Conservation (phyloP, 805 yeast genomes). For the Wickerhamiella bombiphila region DNA sequence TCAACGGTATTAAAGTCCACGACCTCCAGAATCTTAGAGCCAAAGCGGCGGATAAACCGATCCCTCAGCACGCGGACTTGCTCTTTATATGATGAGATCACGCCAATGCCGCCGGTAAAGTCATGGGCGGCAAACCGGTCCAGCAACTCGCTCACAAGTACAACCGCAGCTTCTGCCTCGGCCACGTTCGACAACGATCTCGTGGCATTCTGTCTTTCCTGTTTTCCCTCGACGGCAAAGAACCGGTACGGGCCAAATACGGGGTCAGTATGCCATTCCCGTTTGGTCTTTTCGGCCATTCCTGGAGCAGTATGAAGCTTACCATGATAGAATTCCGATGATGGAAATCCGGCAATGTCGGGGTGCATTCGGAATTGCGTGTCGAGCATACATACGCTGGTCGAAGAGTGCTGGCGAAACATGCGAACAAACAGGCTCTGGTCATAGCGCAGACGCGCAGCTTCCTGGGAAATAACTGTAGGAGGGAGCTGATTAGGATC, state of each 20-base stretch:
- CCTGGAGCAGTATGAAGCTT: constrained; percentile 61
- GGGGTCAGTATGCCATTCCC: constrained; percentile 57
- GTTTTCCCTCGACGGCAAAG: constrained; percentile 52
- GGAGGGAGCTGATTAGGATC: constrained; percentile 98
- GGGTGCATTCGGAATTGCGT: constrained; percentile 99
- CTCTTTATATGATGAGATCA: constrained; percentile 89
- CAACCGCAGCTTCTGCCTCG: constrained; percentile 65
- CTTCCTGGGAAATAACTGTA: constrained; percentile 80
- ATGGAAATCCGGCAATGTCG: constrained; percentile 72
- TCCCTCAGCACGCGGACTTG: constrained; percentile 51
- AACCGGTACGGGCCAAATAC: constrained; percentile 65
- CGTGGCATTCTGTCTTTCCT: constrained; percentile 35
- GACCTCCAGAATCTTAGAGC: constrained; percentile 43
- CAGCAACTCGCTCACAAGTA: constrained; percentile 44
- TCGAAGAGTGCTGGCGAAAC: constrained; percentile 45
- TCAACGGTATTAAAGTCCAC: constrained; percentile 91
- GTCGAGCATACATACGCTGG: constrained; percentile 50
- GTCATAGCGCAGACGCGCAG: constrained; percentile 66
- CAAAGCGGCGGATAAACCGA: constrained; percentile 45
- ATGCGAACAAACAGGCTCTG: constrained; percentile 89
- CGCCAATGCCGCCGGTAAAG: constrained; percentile 65
- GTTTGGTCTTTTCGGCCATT: constrained; percentile 42
- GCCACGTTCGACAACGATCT: constrained; percentile 54
- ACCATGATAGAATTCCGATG: constrained; percentile 63
- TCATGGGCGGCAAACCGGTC: constrained; percentile 28